Evolutionary conservation across 2,329 filamentous ascomycete species (phyloP).

Genomic region (Ascochyta lentis): DNA sequence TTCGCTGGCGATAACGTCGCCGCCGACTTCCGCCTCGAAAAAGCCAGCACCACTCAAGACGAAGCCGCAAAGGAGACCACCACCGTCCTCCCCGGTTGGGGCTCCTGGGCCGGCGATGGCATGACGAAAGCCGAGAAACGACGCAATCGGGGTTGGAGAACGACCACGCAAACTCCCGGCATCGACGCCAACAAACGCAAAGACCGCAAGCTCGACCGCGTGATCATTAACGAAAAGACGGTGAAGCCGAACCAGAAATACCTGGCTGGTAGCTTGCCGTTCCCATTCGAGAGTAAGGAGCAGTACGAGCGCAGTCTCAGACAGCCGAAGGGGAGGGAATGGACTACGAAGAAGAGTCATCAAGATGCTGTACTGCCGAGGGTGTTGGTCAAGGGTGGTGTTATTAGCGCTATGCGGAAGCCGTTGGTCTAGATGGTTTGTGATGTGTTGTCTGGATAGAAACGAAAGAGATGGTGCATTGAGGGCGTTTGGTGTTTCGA

Average conservation of each 20-base stretch:
- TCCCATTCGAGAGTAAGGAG: conserved; percentile 83
- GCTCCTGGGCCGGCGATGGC: conserved; percentile 86
- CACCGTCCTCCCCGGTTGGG: conserved; percentile 92
- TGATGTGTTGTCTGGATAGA: background rate
- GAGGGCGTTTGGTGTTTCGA: too few relatives aligned
- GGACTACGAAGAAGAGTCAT: conserved; percentile 95
- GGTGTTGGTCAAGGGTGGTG: conserved; percentile 89
- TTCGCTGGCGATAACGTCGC: conserved; percentile 88
- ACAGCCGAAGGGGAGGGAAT: conserved; percentile 89
- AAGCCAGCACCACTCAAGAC: conserved; percentile 71
- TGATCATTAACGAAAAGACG: conserved; percentile 91
- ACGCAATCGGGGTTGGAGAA: conserved; percentile 57
- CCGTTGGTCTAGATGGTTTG: conserved; percentile 59
- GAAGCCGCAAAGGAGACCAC: conserved; percentile 85
- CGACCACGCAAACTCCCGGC: conserved; percentile 71
- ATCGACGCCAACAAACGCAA: conserved; percentile 78
- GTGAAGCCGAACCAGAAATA: conserved; percentile 93
- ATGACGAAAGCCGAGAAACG: conserved; percentile 73
- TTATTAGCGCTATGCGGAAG: conserved; percentile 88
- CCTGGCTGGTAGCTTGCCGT: conserved; percentile 80
- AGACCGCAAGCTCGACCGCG: conserved; percentile 80
- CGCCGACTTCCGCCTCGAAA: conserved; percentile 81
- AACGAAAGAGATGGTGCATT: too few relatives aligned
- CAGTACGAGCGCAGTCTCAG: conserved; percentile 91
- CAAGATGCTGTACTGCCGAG: conserved; percentile 88